A percentile compares a stretch with the other conserved stretches of the same genome.
phyloP scores from a whole-genome alignment of 2,329 filamentous ascomycete species.

The Colletotrichum gloeosporioides region DNA sequence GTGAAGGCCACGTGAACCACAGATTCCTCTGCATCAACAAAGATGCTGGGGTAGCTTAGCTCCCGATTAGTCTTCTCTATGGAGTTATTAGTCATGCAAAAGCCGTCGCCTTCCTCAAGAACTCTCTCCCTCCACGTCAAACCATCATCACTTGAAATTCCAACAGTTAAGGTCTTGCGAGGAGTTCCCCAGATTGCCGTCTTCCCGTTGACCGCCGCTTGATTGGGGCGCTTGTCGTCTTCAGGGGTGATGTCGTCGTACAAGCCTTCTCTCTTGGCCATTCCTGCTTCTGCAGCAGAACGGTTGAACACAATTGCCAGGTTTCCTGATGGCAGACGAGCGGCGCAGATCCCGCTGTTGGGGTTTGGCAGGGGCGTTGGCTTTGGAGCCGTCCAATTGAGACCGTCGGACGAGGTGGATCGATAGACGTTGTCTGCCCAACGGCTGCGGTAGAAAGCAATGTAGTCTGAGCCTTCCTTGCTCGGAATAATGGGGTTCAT shows the following conservation, averaged over 20 bases:
- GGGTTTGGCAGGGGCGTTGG: conserved; percentile 45
- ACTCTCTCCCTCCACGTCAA: conserved; percentile 41
- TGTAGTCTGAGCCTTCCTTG: conserved; percentile 28
- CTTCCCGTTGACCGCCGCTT: conserved; percentile 37
- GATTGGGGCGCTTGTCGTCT: conserved; percentile 42
- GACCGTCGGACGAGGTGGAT: conserved; percentile 42
- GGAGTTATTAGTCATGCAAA: conserved; percentile 51
- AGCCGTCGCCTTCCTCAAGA: conserved; percentile 49
- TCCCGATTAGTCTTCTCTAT: conserved; percentile 45
- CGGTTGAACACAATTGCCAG: conserved; percentile 46
- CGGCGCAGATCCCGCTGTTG: conserved; percentile 45
- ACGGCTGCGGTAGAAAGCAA: conserved; percentile 46
- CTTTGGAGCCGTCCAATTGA: conserved; percentile 41
- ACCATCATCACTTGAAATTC: conserved; percentile 39
- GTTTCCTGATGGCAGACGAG: conserved; percentile 38
- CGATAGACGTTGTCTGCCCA: conserved; percentile 50
- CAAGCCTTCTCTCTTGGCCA: conserved; percentile 40
- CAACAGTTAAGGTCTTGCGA: conserved; percentile 37
- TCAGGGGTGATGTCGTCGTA: conserved; percentile 50
- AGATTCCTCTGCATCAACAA: conserved; percentile 26
- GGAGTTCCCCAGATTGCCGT: conserved; percentile 50
- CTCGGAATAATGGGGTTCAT: conserved; percentile 44
- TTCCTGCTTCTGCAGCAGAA: conserved; percentile 35
- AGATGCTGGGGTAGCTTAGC: conserved; percentile 48
- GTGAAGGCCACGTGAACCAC: conserved; percentile 44